Evolutionary conservation across 768 basidiomycete species (phyloP).

Genomic region (Dentipellis sp.): DNA sequence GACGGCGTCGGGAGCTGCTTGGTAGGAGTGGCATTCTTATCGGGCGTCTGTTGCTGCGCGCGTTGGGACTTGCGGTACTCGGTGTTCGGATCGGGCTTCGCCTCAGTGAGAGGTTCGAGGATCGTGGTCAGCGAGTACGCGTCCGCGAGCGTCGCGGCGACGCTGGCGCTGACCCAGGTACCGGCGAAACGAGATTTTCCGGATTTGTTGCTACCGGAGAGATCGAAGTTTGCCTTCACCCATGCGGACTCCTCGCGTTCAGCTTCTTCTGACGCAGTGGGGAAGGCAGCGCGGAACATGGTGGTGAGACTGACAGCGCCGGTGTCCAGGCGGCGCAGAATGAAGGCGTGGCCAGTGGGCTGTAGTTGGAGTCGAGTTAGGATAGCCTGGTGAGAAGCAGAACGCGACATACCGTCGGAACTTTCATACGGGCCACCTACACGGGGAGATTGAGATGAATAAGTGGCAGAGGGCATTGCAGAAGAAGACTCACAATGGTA

Average conservation of each 20-base stretch:
- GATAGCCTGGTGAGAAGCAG: conserved; percentile 5
- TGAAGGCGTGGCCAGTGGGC: conserved; percentile 82
- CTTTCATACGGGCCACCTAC: conserved; percentile 84
- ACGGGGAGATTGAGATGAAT: conserved; percentile 12
- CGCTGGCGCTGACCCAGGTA: conserved; percentile 66
- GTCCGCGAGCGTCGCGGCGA: conserved; percentile 61
- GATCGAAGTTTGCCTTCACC: conserved; percentile 75
- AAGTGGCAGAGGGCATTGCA: background rate
- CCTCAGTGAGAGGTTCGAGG: conserved; percentile 57
- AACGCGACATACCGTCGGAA: conserved; percentile 48
- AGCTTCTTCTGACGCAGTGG: conserved; percentile 62
- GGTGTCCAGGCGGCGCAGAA: conserved; percentile 89
- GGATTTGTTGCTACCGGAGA: conserved; percentile 56
- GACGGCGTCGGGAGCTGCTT: conserved; percentile 25
- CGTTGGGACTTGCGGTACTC: conserved; percentile 67
- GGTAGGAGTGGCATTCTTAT: conserved; percentile 9
- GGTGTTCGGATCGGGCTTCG: conserved; percentile 66
- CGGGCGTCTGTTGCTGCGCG: conserved; percentile 24
- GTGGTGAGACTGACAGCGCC: conserved; percentile 88
- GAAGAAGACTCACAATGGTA: conserved; percentile 53
- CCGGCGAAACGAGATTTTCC: conserved; percentile 75
- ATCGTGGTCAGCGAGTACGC: conserved; percentile 55
- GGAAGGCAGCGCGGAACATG: conserved; percentile 95
- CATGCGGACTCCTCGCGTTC: conserved; percentile 77
- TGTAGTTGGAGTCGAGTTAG: conserved; percentile 23